A percentile compares a stretch with the other conserved stretches of the same genome.
These are phyloP conservation scores for Cucurbita ficifolia DNA, from an alignment of 306 rosid species.

Conservation along the genomic window DNA sequence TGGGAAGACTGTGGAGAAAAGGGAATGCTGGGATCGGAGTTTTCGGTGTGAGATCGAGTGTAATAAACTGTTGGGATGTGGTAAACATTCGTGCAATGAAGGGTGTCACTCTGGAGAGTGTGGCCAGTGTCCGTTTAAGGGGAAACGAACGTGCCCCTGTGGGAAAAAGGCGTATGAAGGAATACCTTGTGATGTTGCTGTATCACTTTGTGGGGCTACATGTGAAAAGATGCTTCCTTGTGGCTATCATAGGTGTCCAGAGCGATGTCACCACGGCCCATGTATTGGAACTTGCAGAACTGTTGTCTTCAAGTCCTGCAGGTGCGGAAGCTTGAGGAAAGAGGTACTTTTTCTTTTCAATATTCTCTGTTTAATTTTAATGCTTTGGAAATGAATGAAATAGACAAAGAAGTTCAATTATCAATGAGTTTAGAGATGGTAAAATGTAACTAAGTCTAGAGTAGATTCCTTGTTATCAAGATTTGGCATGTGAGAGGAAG, in stretches of 20 bases:
- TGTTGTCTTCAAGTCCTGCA: conserved; percentile 63
- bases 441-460: conserved; percentile 33
- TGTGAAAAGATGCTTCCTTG: conserved; percentile 63
- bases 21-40: conserved; percentile 57
- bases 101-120: conserved; percentile 78
- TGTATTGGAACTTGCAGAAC: conserved; percentile 63
- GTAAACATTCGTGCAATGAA: conserved; percentile 53
- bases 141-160: conserved; percentile 84
- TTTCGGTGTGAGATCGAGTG: conserved; percentile 51
- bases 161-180: conserved; percentile 65
- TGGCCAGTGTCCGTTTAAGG: conserved; percentile 67
- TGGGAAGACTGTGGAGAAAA: conserved; percentile 48
- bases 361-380: background rate
- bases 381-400: background rate
- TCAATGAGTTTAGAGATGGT: conserved; percentile 11
- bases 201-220: conserved; percentile 69
- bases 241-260: conserved; percentile 69
- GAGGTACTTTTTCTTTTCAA: conserved; percentile 31
- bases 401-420: background rate
- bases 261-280: conserved; percentile 77
- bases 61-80: conserved; percentile 48
- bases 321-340: conserved; percentile 84
- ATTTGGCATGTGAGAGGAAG: conserved; percentile 81
- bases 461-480: conserved; percentile 97
- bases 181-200: conserved; percentile 56